Evolutionary conservation across 148 eudicot genomes (phyloP).

Genomic region (Selenicereus undatus): DNA sequence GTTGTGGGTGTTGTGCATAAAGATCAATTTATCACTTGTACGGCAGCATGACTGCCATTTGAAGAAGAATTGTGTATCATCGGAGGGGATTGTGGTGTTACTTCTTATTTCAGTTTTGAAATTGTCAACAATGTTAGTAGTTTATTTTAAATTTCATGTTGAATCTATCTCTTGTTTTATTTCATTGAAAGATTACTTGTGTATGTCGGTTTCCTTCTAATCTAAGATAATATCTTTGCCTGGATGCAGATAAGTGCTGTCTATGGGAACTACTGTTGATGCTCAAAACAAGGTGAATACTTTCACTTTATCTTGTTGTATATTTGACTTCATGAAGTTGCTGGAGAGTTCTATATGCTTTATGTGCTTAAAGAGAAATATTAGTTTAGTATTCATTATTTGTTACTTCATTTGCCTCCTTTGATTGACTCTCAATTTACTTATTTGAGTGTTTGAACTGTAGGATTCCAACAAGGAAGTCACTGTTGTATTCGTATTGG

Average conservation of each 20-base stretch:
- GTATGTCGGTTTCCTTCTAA: not conserved
- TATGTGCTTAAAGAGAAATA: not conserved
- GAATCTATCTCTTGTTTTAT: not conserved
- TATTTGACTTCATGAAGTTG: not conserved
- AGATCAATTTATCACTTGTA: not conserved
- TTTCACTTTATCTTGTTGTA: not conserved
- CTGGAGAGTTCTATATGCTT: not conserved
- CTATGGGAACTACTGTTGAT: conserved; percentile 25
- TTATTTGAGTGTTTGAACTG: conserved; percentile 6
- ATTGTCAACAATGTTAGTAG: not conserved
- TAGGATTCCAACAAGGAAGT: conserved; percentile 26
- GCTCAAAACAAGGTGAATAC: conserved; percentile 21
- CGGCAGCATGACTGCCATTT: not conserved
- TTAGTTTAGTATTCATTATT: not conserved
- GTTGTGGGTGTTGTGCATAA: not conserved
- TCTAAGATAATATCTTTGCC: not conserved
- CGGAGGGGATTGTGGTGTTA: not conserved
- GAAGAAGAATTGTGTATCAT: not conserved
- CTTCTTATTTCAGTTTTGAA: not conserved
- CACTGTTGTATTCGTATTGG: conserved; percentile 29
- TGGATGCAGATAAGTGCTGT: conserved; percentile 11
- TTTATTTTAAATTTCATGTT: not conserved
- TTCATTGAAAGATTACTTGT: not conserved
- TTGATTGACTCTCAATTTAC: not conserved
- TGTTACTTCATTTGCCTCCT: not conserved